A percentile compares a stretch with the other conserved stretches of the same genome.
These are phyloP conservation scores for Psidium guajava DNA, from an alignment of 345 rosid genomes.

Conservation along the genomic window DNA sequence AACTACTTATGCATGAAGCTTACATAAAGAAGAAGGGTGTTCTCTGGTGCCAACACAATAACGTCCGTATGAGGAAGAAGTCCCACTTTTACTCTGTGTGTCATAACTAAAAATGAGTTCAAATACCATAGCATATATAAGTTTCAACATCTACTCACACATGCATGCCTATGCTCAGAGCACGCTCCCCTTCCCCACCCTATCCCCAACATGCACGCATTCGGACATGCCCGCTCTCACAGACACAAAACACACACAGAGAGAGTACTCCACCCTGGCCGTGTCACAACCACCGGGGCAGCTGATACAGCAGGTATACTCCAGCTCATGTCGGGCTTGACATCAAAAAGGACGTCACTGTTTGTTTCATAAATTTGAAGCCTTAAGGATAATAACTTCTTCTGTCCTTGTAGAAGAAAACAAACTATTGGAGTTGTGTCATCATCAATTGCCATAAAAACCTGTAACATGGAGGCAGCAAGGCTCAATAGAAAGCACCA, in stretches of 20 bases:
- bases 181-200: neutral
- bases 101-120: neutral
- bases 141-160: neutral
- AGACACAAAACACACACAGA: neutral
- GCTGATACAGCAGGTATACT: conserved; percentile 83
- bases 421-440: conserved; percentile 69
- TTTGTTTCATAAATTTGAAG: conserved; percentile 76
- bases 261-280: conserved; percentile 45
- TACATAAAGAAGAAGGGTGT: conserved; percentile 73
- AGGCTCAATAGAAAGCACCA: neutral
- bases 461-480: conserved; percentile 28
- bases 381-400: conserved; percentile 68
- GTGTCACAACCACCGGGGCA: conserved; percentile 75
- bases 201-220: neutral
- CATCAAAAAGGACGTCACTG: conserved; percentile 57
- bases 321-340: conserved; percentile 89
- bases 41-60: conserved; percentile 75
- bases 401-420: conserved; percentile 83
- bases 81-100: conserved; percentile 59
- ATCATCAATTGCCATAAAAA: conserved; percentile 80
- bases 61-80: conserved; percentile 57
- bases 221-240: neutral
- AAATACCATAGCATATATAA: neutral
- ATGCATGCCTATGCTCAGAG: neutral
- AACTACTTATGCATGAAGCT: conserved; percentile 12